phyloP scores from a whole-genome alignment of 768 basidiomycete genomes.

The Boletales sp. region DNA sequence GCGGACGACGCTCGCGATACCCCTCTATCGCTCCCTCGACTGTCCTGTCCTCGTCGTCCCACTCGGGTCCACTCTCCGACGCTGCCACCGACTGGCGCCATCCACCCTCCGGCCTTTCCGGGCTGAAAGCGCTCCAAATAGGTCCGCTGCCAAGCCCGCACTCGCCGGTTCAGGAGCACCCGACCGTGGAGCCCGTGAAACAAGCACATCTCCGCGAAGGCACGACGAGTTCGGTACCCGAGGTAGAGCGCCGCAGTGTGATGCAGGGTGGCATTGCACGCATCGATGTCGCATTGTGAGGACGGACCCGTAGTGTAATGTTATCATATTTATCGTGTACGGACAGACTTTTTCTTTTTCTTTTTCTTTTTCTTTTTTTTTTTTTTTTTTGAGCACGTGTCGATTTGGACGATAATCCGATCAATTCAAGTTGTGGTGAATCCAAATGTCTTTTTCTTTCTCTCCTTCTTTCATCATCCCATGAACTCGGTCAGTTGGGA shows the following conservation, averaged over 20 bases:
- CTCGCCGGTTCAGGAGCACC: constrained; percentile 13
- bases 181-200: neutral
- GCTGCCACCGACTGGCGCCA: constrained; percentile 21
- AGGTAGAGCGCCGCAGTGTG: constrained; percentile 21
- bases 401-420: constrained; percentile 23
- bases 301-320: constrained; percentile 6
- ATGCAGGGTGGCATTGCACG: constrained; percentile 21
- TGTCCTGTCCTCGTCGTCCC: constrained; percentile 3
- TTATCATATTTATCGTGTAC: constrained; percentile 19
- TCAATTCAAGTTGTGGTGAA: constrained; percentile 15
- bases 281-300: constrained; percentile 25
- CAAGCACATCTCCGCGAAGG: constrained; percentile 23
- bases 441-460: no score
- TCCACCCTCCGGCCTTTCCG: constrained; percentile 22
- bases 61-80: constrained; percentile 11
- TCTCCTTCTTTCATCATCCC: no score
- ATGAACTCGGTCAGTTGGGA: constrained; percentile 25
- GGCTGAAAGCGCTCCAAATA: constrained; percentile 11
- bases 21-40: constrained; percentile 26
- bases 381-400: no score
- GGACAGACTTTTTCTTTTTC: no score
- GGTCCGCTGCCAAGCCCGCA: constrained; percentile 20
- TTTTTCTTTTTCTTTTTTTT: no score
- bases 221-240: constrained; percentile 14
- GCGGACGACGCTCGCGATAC: constrained; percentile 22